Evolutionary conservation across 2,329 filamentous ascomycete species (phyloP), one percentile per base, ranked within the genome.

Genomic region (Graphilbum fragrans): DNA sequence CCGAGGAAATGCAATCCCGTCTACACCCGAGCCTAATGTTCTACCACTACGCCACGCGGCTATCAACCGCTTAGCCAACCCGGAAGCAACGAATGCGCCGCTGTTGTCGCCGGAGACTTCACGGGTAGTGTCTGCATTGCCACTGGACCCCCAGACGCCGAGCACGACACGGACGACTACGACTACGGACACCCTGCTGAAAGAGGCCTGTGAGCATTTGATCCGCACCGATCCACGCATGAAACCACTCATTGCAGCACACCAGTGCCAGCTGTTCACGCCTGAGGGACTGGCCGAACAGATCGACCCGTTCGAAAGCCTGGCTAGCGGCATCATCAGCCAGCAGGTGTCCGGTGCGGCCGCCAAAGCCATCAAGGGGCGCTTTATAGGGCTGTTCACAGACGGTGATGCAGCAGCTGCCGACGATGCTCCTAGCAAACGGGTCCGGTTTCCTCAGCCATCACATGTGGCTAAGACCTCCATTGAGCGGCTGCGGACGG

Each of bases 291-390:
- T 96, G n/a, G 76, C 80, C 22, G 86, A 95, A 59, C 70, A 77
- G 48, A 76, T 95, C 45, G 86, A 96, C 60, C 92, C 92, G 0
- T 98, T 95, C 55, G 80, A 82, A 51, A 80, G 77, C 43, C 70
- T 98, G 27, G 73, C 77, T 32, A 88, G 82, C 58, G 83, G 87
- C 39, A 95, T 98, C 55, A 94, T 96, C 52, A 87, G 86, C 41
- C 92, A 96, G 62, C 92, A 98, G 64, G 90, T 98, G 18, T 94
- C 87, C 1, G 87, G 90, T 17, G 86, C 87, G 6, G 92, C 92
- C 1, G 92, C 92, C 12, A 82, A 77, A 50, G 84, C 84, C 6
- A 96, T 98, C 63, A 88, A 90, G 58, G 74, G 73, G 38, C 90
- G 86, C 49, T 95, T 95, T 57, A 64, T 94, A 18, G 69, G 66